A percentile compares a stretch with the other conserved stretches of the same genome.
Conservation (phyloP, 2,329 filamentous ascomycete species). For the Pyrenophora seminiperda region DNA sequence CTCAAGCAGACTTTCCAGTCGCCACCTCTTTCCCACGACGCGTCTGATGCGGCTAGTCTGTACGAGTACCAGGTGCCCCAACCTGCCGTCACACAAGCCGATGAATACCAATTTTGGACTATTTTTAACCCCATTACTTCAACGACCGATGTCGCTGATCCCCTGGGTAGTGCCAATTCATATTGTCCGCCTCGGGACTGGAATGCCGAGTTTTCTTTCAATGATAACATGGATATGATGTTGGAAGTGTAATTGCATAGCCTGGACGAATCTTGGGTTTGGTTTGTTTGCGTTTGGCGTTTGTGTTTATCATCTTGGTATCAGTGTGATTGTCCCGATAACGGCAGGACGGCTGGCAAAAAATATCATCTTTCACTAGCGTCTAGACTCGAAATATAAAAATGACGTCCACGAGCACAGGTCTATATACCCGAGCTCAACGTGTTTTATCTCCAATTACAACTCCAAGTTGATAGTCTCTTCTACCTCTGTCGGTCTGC, state of each 20-base stretch:
- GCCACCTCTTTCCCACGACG: slow-evolving; percentile 10
- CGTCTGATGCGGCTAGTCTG: slow-evolving; percentile 12
- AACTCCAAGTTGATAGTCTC: slow-evolving; percentile 32
- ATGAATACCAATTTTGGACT: slow-evolving; percentile 39
- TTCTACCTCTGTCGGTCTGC: slow-evolving; percentile 39
- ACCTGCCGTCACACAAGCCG: slow-evolving; percentile 21
- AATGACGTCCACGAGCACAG: background rate
- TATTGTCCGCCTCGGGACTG: slow-evolving; percentile 40
- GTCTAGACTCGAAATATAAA: background rate
- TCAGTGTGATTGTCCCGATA: no score
- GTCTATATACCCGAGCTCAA: no score
- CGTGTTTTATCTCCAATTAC: slow-evolving; percentile 2
- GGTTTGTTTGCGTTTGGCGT: background rate
- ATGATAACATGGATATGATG: slow-evolving; percentile 28
- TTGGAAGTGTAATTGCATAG: slow-evolving; percentile 10
- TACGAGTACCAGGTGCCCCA: slow-evolving; percentile 21
- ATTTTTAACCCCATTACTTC: slow-evolving; percentile 40
- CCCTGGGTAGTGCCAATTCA: slow-evolving; percentile 20
- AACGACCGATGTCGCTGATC: slow-evolving; percentile 26
- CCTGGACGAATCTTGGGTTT: no score
- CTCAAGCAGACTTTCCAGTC: slow-evolving; percentile 33
- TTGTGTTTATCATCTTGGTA: background rate
- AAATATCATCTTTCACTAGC: no score
- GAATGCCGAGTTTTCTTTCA: slow-evolving; percentile 41
- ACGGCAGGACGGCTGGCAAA: no score